Conservation (phyloP, 805 yeast species). For the Kodamaea neixiangensis region DNA sequence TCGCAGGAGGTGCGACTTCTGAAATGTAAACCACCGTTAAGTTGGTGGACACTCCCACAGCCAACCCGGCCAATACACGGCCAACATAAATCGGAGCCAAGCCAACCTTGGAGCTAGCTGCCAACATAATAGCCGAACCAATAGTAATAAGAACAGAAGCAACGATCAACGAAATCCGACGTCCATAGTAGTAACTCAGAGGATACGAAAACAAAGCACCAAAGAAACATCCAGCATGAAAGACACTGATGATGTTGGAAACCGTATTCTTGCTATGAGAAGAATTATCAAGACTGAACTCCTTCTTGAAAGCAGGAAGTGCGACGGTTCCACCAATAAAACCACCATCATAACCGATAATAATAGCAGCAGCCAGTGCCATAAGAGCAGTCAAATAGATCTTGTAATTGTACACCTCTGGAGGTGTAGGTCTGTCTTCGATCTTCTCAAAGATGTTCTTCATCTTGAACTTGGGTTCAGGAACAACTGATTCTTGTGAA, state of each 20-base stretch:
- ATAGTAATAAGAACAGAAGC: slow-evolving; percentile 35
- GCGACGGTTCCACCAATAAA: slow-evolving; percentile 44
- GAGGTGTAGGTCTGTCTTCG: slow-evolving; percentile 43
- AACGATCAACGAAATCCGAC: slow-evolving; percentile 30
- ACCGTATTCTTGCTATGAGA: slow-evolving; percentile 23
- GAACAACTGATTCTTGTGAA: background rate
- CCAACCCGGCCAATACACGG: slow-evolving; percentile 37
- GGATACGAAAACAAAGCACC: slow-evolving; percentile 42
- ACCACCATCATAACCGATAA: slow-evolving; percentile 44
- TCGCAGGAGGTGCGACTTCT: slow-evolving; percentile 39
- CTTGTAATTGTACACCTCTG: slow-evolving; percentile 36
- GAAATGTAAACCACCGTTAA: slow-evolving; percentile 38
- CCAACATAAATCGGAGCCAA: slow-evolving; percentile 41
- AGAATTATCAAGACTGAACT: slow-evolving; percentile 31
- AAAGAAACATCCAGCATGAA: slow-evolving; percentile 43
- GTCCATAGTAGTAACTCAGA: slow-evolving; percentile 34
- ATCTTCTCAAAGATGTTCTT: slow-evolving; percentile 29
- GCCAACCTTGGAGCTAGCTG: slow-evolving; percentile 26
- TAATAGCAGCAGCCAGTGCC: slow-evolving; percentile 42
- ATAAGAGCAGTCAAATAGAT: slow-evolving; percentile 37
- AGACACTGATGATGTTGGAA: slow-evolving; percentile 40
- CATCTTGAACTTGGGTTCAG: slow-evolving; percentile 8
- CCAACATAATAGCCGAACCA: slow-evolving; percentile 41
- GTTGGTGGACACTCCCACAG: slow-evolving; percentile 38
- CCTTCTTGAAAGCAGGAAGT: slow-evolving; percentile 30